phyloP scores from a whole-genome alignment of 1,284 basidiomycete species.

The Fomitopsis pinicola region DNA sequence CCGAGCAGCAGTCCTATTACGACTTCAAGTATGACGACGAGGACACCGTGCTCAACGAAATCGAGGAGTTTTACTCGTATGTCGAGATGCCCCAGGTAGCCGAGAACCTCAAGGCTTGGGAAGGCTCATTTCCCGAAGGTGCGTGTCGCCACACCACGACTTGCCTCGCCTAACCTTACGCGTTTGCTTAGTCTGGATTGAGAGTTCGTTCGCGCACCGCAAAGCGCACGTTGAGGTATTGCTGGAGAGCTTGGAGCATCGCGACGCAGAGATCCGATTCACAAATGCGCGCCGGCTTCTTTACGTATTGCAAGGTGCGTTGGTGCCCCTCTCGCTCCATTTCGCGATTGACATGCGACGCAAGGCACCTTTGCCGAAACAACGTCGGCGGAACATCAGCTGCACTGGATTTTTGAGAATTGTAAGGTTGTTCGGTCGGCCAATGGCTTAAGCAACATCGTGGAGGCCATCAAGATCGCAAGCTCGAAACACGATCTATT shows the following conservation, averaged over 20 bases:
- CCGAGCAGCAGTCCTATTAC: conserved; percentile 73
- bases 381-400: conserved; percentile 86
- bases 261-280: conserved; percentile 79
- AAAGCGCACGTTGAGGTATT: conserved; percentile 75
- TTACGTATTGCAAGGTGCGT: conserved; percentile 85
- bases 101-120: conserved; percentile 87
- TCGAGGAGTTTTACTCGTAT: conserved; percentile 98
- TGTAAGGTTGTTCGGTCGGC: conserved; percentile 81
- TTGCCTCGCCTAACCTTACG: conserved; percentile 9
- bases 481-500: conserved; percentile 85
- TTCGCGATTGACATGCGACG: conserved; percentile 1
- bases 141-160: conserved; percentile 24
- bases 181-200: conserved; percentile 68
- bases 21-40: conserved; percentile 94
- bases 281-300: conserved; percentile 83
- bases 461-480: conserved; percentile 89
- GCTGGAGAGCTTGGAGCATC: conserved; percentile 83
- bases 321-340: conserved; percentile 18
- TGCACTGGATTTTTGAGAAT: conserved; percentile 96
- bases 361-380: conserved; percentile 91
- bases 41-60: conserved; percentile 91
- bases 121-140: conserved; percentile 78
- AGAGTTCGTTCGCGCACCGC: conserved; percentile 54
- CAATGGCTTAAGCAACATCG: conserved; percentile 82
- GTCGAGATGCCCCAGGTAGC: conserved; percentile 90